Evolutionary conservation across 163 green algal genomes (phyloP).

Genomic region (Scenedesmus sp.): DNA sequence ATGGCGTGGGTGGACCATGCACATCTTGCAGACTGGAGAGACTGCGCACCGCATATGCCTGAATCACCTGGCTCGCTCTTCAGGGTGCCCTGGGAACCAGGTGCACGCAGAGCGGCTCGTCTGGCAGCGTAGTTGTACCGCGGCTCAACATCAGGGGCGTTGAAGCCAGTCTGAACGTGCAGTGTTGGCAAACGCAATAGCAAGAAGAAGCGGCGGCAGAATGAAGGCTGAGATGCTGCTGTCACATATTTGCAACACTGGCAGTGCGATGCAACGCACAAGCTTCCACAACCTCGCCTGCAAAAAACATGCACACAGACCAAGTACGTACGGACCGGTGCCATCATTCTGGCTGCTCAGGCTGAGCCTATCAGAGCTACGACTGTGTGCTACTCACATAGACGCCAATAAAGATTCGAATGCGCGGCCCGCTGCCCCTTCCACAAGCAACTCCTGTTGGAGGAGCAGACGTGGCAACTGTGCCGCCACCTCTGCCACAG

Average conservation of each 20-base stretch:
- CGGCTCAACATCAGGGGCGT: background rate
- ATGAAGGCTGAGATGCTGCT: background rate
- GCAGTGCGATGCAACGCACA: background rate
- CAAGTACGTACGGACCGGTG: background rate
- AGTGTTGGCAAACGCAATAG: background rate
- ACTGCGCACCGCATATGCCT: background rate
- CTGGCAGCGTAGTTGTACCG: background rate
- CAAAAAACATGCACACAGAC: background rate
- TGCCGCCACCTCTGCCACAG: too few relatives aligned
- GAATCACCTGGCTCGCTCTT: background rate
- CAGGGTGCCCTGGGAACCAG: background rate
- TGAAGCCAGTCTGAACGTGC: constrained; percentile 4
- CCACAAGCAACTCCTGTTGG: background rate
- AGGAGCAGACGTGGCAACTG: background rate
- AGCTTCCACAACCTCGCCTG: background rate
- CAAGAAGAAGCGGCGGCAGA: background rate
- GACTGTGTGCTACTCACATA: background rate
- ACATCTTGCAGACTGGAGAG: background rate
- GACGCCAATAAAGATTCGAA: constrained; percentile 6
- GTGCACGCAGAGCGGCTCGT: background rate
- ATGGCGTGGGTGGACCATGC: background rate
- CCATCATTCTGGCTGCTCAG: background rate
- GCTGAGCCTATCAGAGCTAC: background rate
- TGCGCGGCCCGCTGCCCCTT: background rate
- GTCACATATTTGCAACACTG: background rate